Percentiles rank a stretch among this genome's conserved stretches.
phyloP scores from a whole-genome alignment of 805 yeast species.

The Sungouiozyma intestinalis region DNA sequence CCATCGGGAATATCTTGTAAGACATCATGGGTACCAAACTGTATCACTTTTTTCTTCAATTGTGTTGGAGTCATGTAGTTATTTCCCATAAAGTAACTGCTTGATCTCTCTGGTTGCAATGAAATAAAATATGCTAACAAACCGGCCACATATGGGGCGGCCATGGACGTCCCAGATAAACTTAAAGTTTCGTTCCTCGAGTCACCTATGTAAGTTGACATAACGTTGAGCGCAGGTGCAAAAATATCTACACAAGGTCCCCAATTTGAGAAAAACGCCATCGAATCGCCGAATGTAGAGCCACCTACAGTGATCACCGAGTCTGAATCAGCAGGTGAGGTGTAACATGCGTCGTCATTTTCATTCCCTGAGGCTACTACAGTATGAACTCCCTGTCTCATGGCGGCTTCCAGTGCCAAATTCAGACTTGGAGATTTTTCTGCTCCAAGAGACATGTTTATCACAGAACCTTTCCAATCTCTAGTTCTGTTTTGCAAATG shows the following conservation, averaged over 20 bases:
- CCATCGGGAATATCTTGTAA: slow-evolving; percentile 55
- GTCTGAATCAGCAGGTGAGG: slow-evolving; percentile 80
- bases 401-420: slow-evolving; percentile 79
- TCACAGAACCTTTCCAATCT: slow-evolving; percentile 65
- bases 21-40: slow-evolving; percentile 50
- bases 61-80: slow-evolving; percentile 49
- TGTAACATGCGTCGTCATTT: slow-evolving; percentile 80
- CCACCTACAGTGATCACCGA: slow-evolving; percentile 92
- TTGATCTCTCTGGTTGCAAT: slow-evolving; percentile 63
- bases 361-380: slow-evolving; percentile 97
- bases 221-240: slow-evolving; percentile 88
- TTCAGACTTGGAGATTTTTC: slow-evolving; percentile 80
- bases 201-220: slow-evolving; percentile 67
- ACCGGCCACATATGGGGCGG: slow-evolving; percentile 92
- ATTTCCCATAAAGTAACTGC: slow-evolving; percentile 44
- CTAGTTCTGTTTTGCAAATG: slow-evolving; percentile 40
- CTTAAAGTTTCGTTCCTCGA: slow-evolving; percentile 64
- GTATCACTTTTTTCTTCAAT: slow-evolving; percentile 61
- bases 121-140: slow-evolving; percentile 79
- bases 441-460: slow-evolving; percentile 90
- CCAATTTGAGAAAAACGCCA: slow-evolving; percentile 91
- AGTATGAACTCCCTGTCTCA: slow-evolving; percentile 73
- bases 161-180: slow-evolving; percentile 96
- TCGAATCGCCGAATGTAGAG: slow-evolving; percentile 70
- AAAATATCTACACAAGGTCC: slow-evolving; percentile 93